Evolutionary conservation across 2,329 filamentous ascomycete species (phyloP), one percentile per base, ranked within the genome.

Genomic region (Emergomyces orientalis): DNA sequence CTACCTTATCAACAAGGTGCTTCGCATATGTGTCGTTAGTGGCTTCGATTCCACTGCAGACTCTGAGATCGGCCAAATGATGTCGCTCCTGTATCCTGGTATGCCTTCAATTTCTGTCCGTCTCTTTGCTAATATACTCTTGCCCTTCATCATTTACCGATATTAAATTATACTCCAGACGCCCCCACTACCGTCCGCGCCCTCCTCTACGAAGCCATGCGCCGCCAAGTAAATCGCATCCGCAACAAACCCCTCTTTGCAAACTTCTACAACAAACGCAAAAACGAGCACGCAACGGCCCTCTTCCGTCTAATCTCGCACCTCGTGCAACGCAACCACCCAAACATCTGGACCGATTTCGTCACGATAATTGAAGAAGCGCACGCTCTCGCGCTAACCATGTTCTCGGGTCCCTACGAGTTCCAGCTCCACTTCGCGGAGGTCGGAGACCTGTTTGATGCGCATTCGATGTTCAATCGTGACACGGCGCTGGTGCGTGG

Each of bases 351-450:
- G 43, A 34, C n/a, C 8, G 69, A 69, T 1, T 62, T 73, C 6
- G 61, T 13, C 1, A 51, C 60, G 1, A 67, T 75, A n/a, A 65
- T 74, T 43, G n/a, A 63, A 3, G 68, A 74, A 2, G 72, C 72
- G 0, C 68, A 71, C 22, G 60, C 59, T 0, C 67, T 75, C 13
- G 69, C 69, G 0, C 13, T 73, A 0, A 66, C 69, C 3, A 70
- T 75, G 66, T 67, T 68, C 57, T 69, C 67, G 1, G 60, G 66
- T 6, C 69, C 71, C 1, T 68, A 71, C 27, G 69, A 71, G 22
- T 72, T 71, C 54, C 62, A 64, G 1, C 63, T 70, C 25, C 67
- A 69, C 11, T 73, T 72, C 45, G 68, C 71, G 0, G 66, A 65
- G 8, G 41, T 65, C 11, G 66, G 67, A 1, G 68, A 70, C 6